Conservation (phyloP, 352 stramenopile genomes). For the Phytophthora hibernalis region DNA sequence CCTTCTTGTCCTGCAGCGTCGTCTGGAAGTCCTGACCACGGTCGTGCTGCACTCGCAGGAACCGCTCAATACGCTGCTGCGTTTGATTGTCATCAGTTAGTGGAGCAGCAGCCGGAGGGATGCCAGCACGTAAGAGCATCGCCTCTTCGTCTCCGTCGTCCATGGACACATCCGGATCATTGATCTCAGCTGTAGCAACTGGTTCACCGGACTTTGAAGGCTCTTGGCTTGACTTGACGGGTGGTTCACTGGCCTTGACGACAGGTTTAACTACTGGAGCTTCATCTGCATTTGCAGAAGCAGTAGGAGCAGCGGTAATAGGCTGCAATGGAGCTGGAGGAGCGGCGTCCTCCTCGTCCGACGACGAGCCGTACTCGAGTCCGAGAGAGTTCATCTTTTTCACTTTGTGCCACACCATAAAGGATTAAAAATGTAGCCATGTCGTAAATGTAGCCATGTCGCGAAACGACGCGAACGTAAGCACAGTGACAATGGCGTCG, state of each 20-base stretch:
- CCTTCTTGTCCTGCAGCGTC: slow-evolving; percentile 80
- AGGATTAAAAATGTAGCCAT: slow-evolving; percentile 23
- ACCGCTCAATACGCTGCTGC: slow-evolving; percentile 74
- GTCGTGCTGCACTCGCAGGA: slow-evolving; percentile 53
- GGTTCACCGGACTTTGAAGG: slow-evolving; percentile 2
- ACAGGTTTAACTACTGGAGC: slow-evolving; percentile 1
- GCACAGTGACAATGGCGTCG: slow-evolving; percentile 10
- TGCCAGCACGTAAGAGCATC: slow-evolving; percentile 45
- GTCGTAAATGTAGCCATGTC: slow-evolving; percentile 24
- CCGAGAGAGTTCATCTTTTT: slow-evolving; percentile 49
- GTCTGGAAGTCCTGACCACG: slow-evolving; percentile 65
- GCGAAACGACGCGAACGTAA: slow-evolving; percentile 27
- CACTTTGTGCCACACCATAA: slow-evolving; percentile 22
- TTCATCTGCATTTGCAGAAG: slow-evolving; percentile 8
- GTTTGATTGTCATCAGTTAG: slow-evolving; percentile 31
- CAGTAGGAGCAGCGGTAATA: not conserved
- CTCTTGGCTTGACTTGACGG: slow-evolving; percentile 13
- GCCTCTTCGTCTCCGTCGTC: slow-evolving; percentile 42
- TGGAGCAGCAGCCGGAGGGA: slow-evolving; percentile 45
- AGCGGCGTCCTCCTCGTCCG: slow-evolving; percentile 32
- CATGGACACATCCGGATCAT: slow-evolving; percentile 7
- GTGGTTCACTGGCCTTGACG: not conserved
- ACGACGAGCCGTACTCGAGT: slow-evolving; percentile 47
- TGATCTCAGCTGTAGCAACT: not conserved
- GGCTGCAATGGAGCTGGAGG: not conserved